Percentiles rank a stretch among this genome's conserved stretches.
phyloP scores from a whole-genome alignment of 345 rosid species.

The Citropsis articulata region DNA sequence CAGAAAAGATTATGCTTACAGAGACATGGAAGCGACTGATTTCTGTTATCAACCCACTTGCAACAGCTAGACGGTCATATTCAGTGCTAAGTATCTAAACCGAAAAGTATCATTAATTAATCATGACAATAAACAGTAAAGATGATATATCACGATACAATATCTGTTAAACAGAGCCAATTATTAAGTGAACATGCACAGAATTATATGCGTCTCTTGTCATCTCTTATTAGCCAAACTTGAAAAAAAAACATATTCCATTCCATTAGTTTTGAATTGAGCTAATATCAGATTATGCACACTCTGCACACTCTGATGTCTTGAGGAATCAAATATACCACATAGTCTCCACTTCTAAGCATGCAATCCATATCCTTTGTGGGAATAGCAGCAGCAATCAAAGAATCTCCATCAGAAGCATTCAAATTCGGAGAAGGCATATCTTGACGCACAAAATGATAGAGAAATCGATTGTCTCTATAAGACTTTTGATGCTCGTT shows the following conservation, averaged over 20 bases:
- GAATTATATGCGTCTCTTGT: neutral
- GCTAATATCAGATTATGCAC: neutral
- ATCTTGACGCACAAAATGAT: constrained; percentile 62
- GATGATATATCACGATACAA: neutral
- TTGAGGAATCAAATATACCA: constrained; percentile 47
- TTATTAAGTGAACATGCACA: neutral
- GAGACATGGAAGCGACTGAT: constrained; percentile 66
- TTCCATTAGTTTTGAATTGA: neutral
- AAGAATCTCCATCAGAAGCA: constrained; percentile 36
- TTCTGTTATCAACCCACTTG: constrained; percentile 76
- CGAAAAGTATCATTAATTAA: neutral
- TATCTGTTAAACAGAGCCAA: neutral
- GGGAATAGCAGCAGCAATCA: constrained; percentile 25
- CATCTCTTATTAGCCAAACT: neutral
- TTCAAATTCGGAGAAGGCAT: constrained; percentile 24
- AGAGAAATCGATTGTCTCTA: constrained; percentile 59
- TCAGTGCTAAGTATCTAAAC: constrained; percentile 71
- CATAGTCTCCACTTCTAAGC: constrained; percentile 81
- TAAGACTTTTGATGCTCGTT: constrained; percentile 39
- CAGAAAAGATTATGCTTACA: constrained; percentile 45
- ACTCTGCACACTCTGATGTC: neutral
- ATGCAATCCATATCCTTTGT: constrained; percentile 51
- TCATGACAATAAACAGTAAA: constrained; percentile 3
- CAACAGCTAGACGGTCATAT: constrained; percentile 49
- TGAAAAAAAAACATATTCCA: neutral